Conservation (phyloP, 495 filamentous ascomycete species). For the Hamigera avellanea region DNA sequence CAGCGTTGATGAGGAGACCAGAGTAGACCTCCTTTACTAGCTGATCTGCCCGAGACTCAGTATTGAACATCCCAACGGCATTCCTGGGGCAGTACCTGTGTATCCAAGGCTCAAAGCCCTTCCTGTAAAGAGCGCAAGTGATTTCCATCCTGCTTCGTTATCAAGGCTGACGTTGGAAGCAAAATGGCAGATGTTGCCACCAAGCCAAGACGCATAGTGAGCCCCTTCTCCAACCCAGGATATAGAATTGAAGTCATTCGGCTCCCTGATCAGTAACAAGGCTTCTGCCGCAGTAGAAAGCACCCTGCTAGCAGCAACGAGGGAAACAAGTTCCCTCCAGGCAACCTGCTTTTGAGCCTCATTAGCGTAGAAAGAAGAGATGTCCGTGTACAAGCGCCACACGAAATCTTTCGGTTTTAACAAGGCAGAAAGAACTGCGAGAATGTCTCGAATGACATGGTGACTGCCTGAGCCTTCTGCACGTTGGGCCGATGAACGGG, state of each 20-base stretch:
- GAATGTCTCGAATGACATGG: conserved; percentile 20
- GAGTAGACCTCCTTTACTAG: conserved; percentile 39
- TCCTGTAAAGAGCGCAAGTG: conserved; percentile 47
- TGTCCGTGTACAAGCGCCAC: conserved; percentile 40
- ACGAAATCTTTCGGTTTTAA: conserved; percentile 45
- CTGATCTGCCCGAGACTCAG: conserved; percentile 37
- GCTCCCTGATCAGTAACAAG: conserved; percentile 37
- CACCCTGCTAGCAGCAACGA: conserved; percentile 62
- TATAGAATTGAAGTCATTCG: conserved; percentile 11
- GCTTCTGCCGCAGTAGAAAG: conserved; percentile 66
- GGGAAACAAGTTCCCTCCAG: conserved; percentile 55
- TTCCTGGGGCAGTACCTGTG: conserved; percentile 38
- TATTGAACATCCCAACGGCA: neutral
- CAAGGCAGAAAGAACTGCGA: conserved; percentile 40
- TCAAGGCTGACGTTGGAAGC: conserved; percentile 19
- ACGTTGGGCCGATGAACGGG: conserved; percentile 15
- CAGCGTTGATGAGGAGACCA: conserved; percentile 27
- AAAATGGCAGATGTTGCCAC: conserved; percentile 49
- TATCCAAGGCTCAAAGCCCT: conserved; percentile 65
- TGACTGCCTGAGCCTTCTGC: conserved; percentile 18
- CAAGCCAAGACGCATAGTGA: conserved; percentile 65
- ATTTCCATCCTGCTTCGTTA: conserved; percentile 37
- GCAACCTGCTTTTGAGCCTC: conserved; percentile 30
- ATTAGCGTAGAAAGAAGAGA: conserved; percentile 19
- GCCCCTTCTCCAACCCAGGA: conserved; percentile 58